Evolutionary conservation across 108 stramenopile species (phyloP).

Genomic region (Nitzschia sp.): DNA sequence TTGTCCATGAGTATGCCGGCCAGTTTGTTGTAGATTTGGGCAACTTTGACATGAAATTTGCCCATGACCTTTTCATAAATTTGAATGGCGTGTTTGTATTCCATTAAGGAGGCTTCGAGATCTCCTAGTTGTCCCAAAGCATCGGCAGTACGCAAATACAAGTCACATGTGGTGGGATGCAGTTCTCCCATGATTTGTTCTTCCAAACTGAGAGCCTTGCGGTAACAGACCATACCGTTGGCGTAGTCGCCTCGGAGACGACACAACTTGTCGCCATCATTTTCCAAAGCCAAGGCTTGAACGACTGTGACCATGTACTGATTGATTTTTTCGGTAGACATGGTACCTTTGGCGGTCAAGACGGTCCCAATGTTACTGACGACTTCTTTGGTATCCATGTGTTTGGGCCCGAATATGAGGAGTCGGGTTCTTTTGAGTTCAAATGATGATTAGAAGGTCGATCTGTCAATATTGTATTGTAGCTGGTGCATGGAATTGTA

Average conservation of each 20-base stretch:
- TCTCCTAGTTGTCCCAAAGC: slow-evolving; percentile 28
- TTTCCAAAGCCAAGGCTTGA: slow-evolving; percentile 30
- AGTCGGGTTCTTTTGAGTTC: slow-evolving; percentile 16
- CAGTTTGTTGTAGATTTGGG: slow-evolving; percentile 33
- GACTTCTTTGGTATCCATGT: slow-evolving; percentile 32
- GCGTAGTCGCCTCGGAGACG: slow-evolving; percentile 22
- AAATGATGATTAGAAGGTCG: too few species aligned
- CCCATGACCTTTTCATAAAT: slow-evolving; percentile 39
- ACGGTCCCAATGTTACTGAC: slow-evolving; percentile 31
- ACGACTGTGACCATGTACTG: slow-evolving; percentile 27
- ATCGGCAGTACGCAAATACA: slow-evolving; percentile 38
- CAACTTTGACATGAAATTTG: slow-evolving; percentile 44
- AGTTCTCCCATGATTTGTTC: slow-evolving; percentile 32
- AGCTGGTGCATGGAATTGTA: too few species aligned
- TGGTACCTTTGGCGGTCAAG: slow-evolving; percentile 25
- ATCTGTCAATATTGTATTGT: too few species aligned
- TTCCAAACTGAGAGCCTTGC: slow-evolving; percentile 29
- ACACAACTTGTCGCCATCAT: slow-evolving; percentile 26
- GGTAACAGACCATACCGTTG: slow-evolving; percentile 24
- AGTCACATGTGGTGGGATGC: slow-evolving; percentile 38
- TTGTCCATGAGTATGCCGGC: slow-evolving; percentile 35
- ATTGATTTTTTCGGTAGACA: slow-evolving; percentile 10
- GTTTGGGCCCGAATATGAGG: slow-evolving; percentile 26
- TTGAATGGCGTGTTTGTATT: slow-evolving; percentile 36
- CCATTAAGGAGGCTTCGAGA: slow-evolving; percentile 28